Evolutionary conservation across 768 basidiomycete species (phyloP), one percentile per base, ranked within the genome.

Genomic region (Terana coerulea): DNA sequence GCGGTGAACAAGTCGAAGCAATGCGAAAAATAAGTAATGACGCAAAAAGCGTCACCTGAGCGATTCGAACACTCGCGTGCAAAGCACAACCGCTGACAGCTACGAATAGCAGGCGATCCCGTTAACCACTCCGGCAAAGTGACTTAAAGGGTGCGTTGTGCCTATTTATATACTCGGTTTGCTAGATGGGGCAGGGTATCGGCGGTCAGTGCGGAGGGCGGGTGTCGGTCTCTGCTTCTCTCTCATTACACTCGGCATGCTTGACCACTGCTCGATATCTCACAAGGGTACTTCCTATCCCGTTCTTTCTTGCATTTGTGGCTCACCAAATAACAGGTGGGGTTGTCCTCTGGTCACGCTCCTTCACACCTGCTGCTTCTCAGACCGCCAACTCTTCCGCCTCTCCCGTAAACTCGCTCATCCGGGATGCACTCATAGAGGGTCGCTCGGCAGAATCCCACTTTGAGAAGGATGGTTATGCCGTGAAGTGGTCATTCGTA

Each of bases 61-160:
- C 75, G 75, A 77, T 76, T 77, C 75, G 77, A 77, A 77, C 77
- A 74, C 75, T 67, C 75, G 75, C 75, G 75, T 70, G 73, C 76
- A 78, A 75, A 76, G 77, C 73, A 71, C 75, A 77, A 76, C 75
- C 76, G 75, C 75, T 78, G 43, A 40, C 59, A 61, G 56, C 56
- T 55, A 59, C 54, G 50, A 66, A 55, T 72, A 72, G 70, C 71
- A 72, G 69, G 70, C 71, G 69, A 72, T 69, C 69, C 71, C 71
- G 71, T 88, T 89, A 88, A 90, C 87, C 87, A 89, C 88, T 90
- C 87, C 87, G 87, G 87, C 86, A 90, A 89, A 88, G 87, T 87
- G 84, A 86, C 84, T 67, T 69, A 67, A n/a, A n/a, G n/a, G n/a
- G n/a, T n/a, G n/a, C n/a, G n/a, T n/a, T n/a, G n/a, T n/a, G n/a